Conservation (phyloP, 2,329 filamentous ascomycete genomes). For the Didymella segeticola region DNA sequence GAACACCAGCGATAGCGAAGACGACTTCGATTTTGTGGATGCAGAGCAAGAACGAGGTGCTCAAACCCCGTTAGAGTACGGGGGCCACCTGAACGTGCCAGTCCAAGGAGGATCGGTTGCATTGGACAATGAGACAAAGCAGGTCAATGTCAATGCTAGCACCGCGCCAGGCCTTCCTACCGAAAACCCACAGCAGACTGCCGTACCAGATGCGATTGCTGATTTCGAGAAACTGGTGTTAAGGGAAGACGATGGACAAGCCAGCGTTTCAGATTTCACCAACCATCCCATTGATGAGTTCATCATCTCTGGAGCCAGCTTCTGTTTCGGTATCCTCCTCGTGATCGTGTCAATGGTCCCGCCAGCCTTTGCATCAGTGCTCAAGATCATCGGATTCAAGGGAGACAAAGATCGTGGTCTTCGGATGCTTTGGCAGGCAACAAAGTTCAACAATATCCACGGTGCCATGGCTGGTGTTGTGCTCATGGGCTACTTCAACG, state of each 20-base stretch:
- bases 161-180: constrained; percentile 34
- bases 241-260: constrained; percentile 52
- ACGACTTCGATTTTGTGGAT: constrained; percentile 63
- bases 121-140: constrained; percentile 32
- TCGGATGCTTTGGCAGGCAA: constrained; percentile 87
- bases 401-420: constrained; percentile 86
- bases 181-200: constrained; percentile 24
- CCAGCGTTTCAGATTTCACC: constrained; percentile 69
- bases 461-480: constrained; percentile 87
- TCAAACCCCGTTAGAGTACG: constrained; percentile 57
- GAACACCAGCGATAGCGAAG: constrained; percentile 34
- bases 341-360: constrained; percentile 92
- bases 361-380: constrained; percentile 83
- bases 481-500: constrained; percentile 86
- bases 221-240: constrained; percentile 43
- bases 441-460: constrained; percentile 85
- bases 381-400: constrained; percentile 88
- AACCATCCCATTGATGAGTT: constrained; percentile 80
- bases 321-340: constrained; percentile 87
- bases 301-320: constrained; percentile 84
- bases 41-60: constrained; percentile 58
- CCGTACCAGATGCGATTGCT: constrained; percentile 33
- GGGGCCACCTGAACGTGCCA: constrained; percentile 51
- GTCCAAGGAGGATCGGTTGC: constrained; percentile 31
- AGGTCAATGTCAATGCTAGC: constrained; percentile 33